Conservation (phyloP, 768 basidiomycete species). For the Amanita inopinata region DNA sequence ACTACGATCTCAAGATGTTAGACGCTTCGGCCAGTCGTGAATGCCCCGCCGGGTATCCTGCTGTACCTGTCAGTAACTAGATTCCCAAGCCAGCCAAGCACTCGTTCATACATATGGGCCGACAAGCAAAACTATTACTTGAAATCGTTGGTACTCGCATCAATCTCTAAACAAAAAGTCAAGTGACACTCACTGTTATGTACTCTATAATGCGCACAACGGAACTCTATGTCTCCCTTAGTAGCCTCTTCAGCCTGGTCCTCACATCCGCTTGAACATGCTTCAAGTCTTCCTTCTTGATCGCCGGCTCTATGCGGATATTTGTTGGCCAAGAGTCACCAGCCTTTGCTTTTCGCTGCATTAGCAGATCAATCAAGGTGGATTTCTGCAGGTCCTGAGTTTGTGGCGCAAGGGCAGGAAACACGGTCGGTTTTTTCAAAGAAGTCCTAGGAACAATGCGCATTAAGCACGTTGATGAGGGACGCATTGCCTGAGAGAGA, state of each 20-base stretch:
- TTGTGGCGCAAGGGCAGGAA: constrained; percentile 25
- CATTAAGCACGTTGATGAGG: constrained; percentile 25
- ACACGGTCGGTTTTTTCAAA: constrained; percentile 22
- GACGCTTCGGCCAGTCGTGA: too few species aligned
- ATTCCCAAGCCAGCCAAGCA: too few species aligned
- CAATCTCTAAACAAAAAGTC: too few species aligned
- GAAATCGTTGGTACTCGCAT: too few species aligned
- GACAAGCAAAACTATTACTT: too few species aligned
- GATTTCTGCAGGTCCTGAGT: constrained; percentile 23
- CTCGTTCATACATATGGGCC: too few species aligned
- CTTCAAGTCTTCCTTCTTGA: constrained; percentile 30
- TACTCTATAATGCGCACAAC: neutral
- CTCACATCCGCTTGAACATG: constrained; percentile 28
- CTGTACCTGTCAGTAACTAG: too few species aligned
- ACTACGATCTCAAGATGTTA: too few species aligned
- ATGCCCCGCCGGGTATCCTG: too few species aligned
- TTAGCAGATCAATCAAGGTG: constrained; percentile 27
- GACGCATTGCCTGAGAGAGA: constrained; percentile 21
- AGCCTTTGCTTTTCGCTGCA: constrained; percentile 23
- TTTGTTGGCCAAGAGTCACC: constrained; percentile 33
- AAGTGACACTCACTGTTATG: neutral
- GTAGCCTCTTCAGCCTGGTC: constrained; percentile 28
- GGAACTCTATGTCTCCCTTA: constrained; percentile 29
- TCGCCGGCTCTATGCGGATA: constrained; percentile 33
- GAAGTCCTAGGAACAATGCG: constrained; percentile 27